These are phyloP conservation scores for Metahyphopichia silvanorum DNA, from an alignment of 805 yeast species.

Conservation along the genomic window DNA sequence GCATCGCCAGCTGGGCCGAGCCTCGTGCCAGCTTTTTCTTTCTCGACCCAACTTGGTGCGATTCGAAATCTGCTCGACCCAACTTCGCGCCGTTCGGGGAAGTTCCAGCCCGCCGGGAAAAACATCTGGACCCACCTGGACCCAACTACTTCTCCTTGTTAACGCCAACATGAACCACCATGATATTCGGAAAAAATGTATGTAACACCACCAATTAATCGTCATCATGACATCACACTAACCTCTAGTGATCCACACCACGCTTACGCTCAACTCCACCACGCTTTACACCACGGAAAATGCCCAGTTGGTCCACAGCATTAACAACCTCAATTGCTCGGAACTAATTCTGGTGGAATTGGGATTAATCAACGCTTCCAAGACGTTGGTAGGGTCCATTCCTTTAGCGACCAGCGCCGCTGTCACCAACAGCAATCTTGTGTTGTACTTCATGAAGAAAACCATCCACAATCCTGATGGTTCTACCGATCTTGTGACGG, in stretches of 20 bases:
- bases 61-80: no score
- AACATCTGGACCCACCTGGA: no score
- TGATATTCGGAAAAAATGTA: constrained; percentile 21
- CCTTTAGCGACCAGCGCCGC: constrained; percentile 22
- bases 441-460: constrained; percentile 50
- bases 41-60: no score
- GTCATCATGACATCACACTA: constrained; percentile 6
- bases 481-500: constrained; percentile 48
- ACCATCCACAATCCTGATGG: constrained; percentile 38
- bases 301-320: constrained; percentile 35
- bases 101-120: no score
- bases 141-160: no score
- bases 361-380: constrained; percentile 50
- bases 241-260: constrained; percentile 41
- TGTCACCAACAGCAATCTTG: constrained; percentile 25
- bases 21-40: no score
- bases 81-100: no score
- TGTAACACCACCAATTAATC: constrained; percentile 10
- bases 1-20: no score
- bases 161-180: constrained; percentile 13
- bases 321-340: constrained; percentile 46
- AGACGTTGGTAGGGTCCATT: constrained; percentile 37
- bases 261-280: constrained; percentile 53
- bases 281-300: constrained; percentile 59
- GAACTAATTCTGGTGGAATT: constrained; percentile 54